These are phyloP conservation scores for Eremochloa ophiuroides DNA, from an alignment of 176 grass and related monocot genomes.

Conservation along the genomic window DNA sequence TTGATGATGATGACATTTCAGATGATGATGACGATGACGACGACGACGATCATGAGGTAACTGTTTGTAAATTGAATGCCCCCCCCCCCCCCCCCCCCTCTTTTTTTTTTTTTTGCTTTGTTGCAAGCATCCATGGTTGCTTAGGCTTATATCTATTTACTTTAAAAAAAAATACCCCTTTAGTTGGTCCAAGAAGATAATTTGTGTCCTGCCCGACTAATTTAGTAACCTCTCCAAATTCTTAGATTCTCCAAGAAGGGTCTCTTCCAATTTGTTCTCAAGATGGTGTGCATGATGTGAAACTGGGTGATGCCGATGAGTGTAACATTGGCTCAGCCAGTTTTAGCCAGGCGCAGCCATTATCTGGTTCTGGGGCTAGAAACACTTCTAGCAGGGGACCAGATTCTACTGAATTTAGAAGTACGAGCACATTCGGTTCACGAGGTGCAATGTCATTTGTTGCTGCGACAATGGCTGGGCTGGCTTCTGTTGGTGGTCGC, in stretches of 20 bases:
- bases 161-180: background rate
- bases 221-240: slow-evolving; percentile 1
- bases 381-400: slow-evolving; percentile 40
- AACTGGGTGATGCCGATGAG: slow-evolving; percentile 66
- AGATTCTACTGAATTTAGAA: slow-evolving; percentile 56
- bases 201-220: slow-evolving; percentile 11
- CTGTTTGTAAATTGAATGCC: background rate
- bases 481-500: slow-evolving; percentile 70
- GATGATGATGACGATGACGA: slow-evolving; percentile 83
- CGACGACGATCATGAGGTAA: slow-evolving; percentile 72
- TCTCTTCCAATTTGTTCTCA: slow-evolving; percentile 66
- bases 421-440: slow-evolving; percentile 60
- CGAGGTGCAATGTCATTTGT: slow-evolving; percentile 92
- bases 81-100: too few relatives aligned
- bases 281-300: slow-evolving; percentile 86
- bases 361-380: slow-evolving; percentile 59
- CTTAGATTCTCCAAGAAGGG: slow-evolving; percentile 56
- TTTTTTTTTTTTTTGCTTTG: background rate
- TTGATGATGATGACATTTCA: slow-evolving; percentile 86
- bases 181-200: background rate
- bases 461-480: slow-evolving; percentile 88
- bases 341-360: slow-evolving; percentile 48
- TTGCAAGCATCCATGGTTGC: background rate
- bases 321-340: slow-evolving; percentile 45
- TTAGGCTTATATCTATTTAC: background rate